phyloP scores from a whole-genome alignment of 805 yeast species.

The Metschnikowia corniflorae region DNA sequence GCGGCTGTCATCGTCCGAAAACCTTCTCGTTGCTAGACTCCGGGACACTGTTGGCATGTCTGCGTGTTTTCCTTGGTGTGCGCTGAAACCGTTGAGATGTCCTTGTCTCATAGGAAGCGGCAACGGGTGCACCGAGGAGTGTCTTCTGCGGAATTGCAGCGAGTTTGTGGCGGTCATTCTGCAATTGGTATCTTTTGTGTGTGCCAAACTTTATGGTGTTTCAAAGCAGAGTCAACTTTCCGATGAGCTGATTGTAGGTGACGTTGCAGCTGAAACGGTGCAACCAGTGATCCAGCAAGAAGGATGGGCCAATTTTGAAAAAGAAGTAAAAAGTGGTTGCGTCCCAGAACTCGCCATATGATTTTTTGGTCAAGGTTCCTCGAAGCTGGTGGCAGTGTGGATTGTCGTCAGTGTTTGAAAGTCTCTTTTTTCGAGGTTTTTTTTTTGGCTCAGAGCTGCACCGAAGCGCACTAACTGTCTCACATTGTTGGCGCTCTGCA shows the following conservation, averaged over 20 bases:
- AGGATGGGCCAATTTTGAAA: too few relatives aligned
- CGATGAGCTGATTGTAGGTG: too few relatives aligned
- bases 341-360: too few relatives aligned
- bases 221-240: too few relatives aligned
- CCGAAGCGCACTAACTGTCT: conserved; percentile 5
- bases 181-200: neutral
- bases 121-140: conserved; percentile 19
- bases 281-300: too few relatives aligned
- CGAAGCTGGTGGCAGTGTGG: too few relatives aligned
- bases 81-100: conserved; percentile 8
- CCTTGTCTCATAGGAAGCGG: conserved; percentile 14
- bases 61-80: conserved; percentile 10
- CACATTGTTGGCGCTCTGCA: conserved; percentile 4
- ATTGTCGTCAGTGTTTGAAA: too few relatives aligned
- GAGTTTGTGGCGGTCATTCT: conserved; percentile 2
- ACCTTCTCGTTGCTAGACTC: conserved; percentile 45
- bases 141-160: conserved; percentile 16
- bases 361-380: too few relatives aligned
- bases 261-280: too few relatives aligned
- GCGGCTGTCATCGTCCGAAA: conserved; percentile 84
- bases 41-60: conserved; percentile 9
- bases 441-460: conserved; percentile 1
- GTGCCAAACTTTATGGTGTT: neutral
- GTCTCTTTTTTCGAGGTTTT: conserved; percentile 2
- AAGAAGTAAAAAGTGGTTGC: too few relatives aligned